phyloP scores from a whole-genome alignment of 345 rosid species.

The Populus euphratica region DNA sequence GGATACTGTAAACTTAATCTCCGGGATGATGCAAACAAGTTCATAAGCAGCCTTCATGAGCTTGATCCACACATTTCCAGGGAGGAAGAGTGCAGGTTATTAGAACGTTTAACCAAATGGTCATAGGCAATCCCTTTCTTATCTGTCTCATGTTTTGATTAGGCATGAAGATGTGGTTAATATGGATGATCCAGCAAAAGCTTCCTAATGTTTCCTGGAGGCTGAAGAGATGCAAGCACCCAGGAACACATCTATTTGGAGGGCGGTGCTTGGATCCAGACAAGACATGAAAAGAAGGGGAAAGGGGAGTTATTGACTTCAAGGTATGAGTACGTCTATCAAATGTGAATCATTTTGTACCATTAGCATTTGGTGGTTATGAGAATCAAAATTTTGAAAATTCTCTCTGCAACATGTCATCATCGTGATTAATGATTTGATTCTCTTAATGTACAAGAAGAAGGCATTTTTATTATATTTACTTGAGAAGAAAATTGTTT shows the following conservation, averaged over 20 bases:
- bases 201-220: not conserved
- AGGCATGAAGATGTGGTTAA: not conserved
- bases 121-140: slow-evolving; percentile 25
- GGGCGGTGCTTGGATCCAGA: not conserved
- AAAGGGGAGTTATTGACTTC: not conserved
- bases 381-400: not conserved
- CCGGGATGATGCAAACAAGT: slow-evolving; percentile 58
- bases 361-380: not conserved
- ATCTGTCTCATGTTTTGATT: not conserved
- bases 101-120: slow-evolving; percentile 61
- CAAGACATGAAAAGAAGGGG: not conserved
- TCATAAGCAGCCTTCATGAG: slow-evolving; percentile 50
- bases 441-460: not conserved
- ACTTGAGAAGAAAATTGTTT: not conserved
- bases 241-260: not conserved
- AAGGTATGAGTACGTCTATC: slow-evolving; percentile 3
- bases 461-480: not conserved
- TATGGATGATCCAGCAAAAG: not conserved
- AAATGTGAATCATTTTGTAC: not conserved
- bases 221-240: not conserved
- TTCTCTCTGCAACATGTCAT: not conserved
- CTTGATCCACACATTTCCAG: slow-evolving; percentile 60
- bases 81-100: slow-evolving; percentile 54
- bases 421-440: not conserved
- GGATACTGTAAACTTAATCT: slow-evolving; percentile 69